Conservation (phyloP, 768 basidiomycete species). For the Ramaria sp. region DNA sequence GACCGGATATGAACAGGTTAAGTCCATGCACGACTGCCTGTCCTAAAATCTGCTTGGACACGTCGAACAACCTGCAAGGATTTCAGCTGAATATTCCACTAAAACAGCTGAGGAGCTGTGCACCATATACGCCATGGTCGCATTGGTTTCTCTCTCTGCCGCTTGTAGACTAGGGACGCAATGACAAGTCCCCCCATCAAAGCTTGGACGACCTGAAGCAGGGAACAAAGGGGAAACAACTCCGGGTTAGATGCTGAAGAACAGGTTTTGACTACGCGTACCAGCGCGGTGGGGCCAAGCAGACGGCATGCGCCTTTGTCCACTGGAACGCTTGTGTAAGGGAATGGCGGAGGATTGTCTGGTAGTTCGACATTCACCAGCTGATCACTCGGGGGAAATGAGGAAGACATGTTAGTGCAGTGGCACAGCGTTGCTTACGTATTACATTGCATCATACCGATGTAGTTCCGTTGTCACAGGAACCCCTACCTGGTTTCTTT, state of each 20-base stretch:
- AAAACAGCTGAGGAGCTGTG: slow-evolving; percentile 17
- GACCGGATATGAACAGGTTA: slow-evolving; percentile 70
- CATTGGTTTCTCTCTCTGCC: slow-evolving; percentile 75
- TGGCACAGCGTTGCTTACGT: background rate
- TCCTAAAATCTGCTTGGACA: slow-evolving; percentile 84
- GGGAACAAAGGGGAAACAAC: background rate
- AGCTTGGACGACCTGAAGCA: slow-evolving; percentile 59
- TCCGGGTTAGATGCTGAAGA: background rate
- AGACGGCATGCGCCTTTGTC: slow-evolving; percentile 34
- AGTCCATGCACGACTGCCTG: slow-evolving; percentile 71
- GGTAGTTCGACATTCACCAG: background rate
- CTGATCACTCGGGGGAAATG: background rate
- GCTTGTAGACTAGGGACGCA: slow-evolving; percentile 74
- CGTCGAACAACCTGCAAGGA: slow-evolving; percentile 69
- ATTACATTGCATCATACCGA: no score
- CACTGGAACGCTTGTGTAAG: slow-evolving; percentile 18
- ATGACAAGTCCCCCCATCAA: slow-evolving; percentile 91
- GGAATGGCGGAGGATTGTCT: background rate
- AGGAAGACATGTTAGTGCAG: background rate
- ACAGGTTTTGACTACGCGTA: slow-evolving; percentile 15
- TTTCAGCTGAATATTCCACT: background rate
- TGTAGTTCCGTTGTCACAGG: no score
- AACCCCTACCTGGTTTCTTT: no score
- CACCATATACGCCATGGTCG: slow-evolving; percentile 92
- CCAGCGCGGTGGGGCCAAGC: slow-evolving; percentile 37